These are phyloP conservation scores for Malus orientalis DNA, from an alignment of 306 rosid species.

Conservation along the genomic window DNA sequence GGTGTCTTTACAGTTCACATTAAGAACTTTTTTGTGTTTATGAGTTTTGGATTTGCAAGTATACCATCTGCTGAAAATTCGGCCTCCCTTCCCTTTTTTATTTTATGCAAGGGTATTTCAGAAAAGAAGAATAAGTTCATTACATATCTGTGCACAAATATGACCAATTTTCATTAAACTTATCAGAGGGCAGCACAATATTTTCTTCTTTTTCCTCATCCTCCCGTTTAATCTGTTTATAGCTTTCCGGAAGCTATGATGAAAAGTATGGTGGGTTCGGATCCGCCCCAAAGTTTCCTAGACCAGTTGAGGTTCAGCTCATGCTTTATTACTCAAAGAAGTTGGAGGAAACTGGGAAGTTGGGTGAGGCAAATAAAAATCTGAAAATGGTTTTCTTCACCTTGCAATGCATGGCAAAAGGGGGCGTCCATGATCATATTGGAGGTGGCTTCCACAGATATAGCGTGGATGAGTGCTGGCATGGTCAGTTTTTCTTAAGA, in stretches of 20 bases:
- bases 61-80: not conserved
- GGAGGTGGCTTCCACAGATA: slow-evolving; percentile 99
- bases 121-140: not conserved
- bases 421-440: slow-evolving; percentile 84
- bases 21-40: not conserved
- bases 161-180: not conserved
- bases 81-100: not conserved
- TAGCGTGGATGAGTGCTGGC: slow-evolving; percentile 98
- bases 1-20: slow-evolving; percentile 6
- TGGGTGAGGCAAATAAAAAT: slow-evolving; percentile 36
- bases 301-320: slow-evolving; percentile 88
- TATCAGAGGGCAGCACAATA: not conserved
- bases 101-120: not conserved
- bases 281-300: slow-evolving; percentile 91
- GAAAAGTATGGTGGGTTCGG: slow-evolving; percentile 83
- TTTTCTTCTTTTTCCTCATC: slow-evolving; percentile 2
- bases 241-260: slow-evolving; percentile 82
- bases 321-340: slow-evolving; percentile 76
- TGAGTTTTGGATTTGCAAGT: not conserved
- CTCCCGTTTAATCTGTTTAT: slow-evolving; percentile 19
- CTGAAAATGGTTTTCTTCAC: slow-evolving; percentile 52
- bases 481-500: slow-evolving; percentile 45
- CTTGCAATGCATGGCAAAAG: slow-evolving; percentile 90
- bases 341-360: slow-evolving; percentile 54
- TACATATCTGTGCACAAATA: not conserved